Conservation (phyloP, 148 eudicot genomes). For the Dysphania ambrosioides region DNA sequence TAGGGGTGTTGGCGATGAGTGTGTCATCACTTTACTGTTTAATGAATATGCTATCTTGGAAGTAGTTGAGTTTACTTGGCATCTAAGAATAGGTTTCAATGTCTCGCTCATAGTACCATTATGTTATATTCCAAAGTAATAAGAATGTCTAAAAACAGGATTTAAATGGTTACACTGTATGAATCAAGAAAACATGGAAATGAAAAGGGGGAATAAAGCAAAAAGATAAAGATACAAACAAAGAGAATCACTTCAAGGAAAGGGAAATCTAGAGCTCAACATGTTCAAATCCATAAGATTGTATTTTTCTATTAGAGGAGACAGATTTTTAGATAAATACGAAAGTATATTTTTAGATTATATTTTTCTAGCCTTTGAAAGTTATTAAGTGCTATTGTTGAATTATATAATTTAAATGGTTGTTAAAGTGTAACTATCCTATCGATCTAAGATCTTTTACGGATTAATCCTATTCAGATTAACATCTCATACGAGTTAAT, state of each 20-base stretch:
- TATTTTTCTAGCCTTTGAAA: background rate
- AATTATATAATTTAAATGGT: no score
- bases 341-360: no score
- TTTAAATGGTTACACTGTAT: no score
- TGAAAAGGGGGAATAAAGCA: no score
- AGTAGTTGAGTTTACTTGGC: background rate
- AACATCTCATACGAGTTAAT: no score
- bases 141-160: background rate
- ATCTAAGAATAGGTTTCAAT: background rate
- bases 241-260: constrained; percentile 16
- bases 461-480: no score
- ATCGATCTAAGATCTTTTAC: no score
- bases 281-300: constrained; percentile 17
- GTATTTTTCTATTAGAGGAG: background rate
- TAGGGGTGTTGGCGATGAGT: no score
- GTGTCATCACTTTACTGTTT: no score
- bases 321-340: background rate
- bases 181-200: background rate
- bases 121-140: background rate
- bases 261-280: constrained; percentile 12
- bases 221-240: background rate
- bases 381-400: no score
- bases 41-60: constrained; percentile 7
- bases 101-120: background rate
- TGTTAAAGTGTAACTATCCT: no score